Base-by-base conservation (phyloP, 1,284 basidiomycete genomes). In the Leccinum griseonigrum region DNA sequence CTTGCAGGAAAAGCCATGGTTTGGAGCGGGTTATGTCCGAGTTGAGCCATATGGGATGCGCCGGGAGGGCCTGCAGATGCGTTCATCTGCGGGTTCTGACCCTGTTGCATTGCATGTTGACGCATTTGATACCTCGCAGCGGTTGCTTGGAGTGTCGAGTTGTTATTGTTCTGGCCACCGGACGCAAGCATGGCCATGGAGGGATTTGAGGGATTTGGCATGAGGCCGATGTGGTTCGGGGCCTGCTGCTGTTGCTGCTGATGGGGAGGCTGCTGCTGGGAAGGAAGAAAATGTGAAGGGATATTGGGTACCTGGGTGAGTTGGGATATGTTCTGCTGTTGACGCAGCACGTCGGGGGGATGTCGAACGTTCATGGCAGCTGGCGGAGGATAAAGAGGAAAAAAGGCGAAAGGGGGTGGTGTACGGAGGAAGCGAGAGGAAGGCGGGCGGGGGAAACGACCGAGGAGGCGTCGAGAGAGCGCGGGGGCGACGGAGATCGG, bases 291-390 rank as follows among this genome's bases (percentile, higher is more conserved):
- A 58, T 72, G 76, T 60, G 68, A 65, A 57, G 72, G 59, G 61
- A 74, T 75, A 58, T 80, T 78, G 63, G 75, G 69, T 38, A 84
- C 67, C 59, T 79, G 71, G 56, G 75, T 63, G 64, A 80, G 74
- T 66, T 78, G 79, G 36, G 77, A 71, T 61, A 83, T 76, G 68
- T 74, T 72, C 69, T 71, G 74, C 59, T 75, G 75, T 7, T 61
- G 2, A 60, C 81, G 81, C 46, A 85, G 66, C 75, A 84, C 76
- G 64, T 83, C 80, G 64, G 68, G 60, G 58, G 67, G 65, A 40
- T 71, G 71, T 60, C 79, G 82, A 64, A 70, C 66, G 74, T 80
- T 78, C 74, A 77, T 78, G 36, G 38, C 28, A 28, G 56, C 48
- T 4, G 38, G 51, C 36, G 59, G 52, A 52, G 53, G 57, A 51